phyloP scores from a whole-genome alignment of 192 early-diverging fungal species.

The Coemansia sp. region DNA sequence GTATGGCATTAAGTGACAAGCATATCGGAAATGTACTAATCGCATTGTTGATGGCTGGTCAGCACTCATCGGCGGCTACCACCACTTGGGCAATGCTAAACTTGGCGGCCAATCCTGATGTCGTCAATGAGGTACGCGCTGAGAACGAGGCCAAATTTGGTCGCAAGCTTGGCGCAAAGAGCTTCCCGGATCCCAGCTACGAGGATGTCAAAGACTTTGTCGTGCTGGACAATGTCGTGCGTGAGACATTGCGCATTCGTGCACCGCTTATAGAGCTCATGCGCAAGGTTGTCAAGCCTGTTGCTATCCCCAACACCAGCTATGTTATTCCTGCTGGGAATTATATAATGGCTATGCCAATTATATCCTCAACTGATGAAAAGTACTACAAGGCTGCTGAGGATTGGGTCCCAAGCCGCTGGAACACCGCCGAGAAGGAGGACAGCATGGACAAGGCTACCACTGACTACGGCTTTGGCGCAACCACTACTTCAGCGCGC shows the following conservation, averaged over 20 bases:
- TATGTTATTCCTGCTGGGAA: constrained; percentile 89
- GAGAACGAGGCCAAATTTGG: constrained; percentile 73
- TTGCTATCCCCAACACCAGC: constrained; percentile 72
- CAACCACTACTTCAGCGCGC: constrained; percentile 66
- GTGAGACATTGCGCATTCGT: constrained; percentile 92
- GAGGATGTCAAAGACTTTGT: constrained; percentile 78
- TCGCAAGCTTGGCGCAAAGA: constrained; percentile 48
- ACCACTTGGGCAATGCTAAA: constrained; percentile 89
- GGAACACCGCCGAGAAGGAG: constrained; percentile 62
- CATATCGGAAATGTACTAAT: constrained; percentile 96
- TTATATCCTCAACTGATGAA: constrained; percentile 79
- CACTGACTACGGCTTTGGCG: constrained; percentile 79
- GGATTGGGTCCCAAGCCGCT: constrained; percentile 83
- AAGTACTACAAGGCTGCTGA: constrained; percentile 79
- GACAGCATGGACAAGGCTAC: constrained; percentile 58
- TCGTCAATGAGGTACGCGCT: constrained; percentile 66
- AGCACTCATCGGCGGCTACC: constrained; percentile 96
- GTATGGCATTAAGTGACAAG: constrained; percentile 77
- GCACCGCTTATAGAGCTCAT: constrained; percentile 93
- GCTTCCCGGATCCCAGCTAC: constrained; percentile 58
- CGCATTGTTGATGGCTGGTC: constrained; percentile 94
- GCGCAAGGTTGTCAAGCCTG: constrained; percentile 82
- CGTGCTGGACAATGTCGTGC: constrained; percentile 80
- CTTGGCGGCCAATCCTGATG: constrained; percentile 77
- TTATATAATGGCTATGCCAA: constrained; percentile 82